phyloP scores from a whole-genome alignment of 192 early-diverging fungal species.

The Kickxella alabastrina region DNA sequence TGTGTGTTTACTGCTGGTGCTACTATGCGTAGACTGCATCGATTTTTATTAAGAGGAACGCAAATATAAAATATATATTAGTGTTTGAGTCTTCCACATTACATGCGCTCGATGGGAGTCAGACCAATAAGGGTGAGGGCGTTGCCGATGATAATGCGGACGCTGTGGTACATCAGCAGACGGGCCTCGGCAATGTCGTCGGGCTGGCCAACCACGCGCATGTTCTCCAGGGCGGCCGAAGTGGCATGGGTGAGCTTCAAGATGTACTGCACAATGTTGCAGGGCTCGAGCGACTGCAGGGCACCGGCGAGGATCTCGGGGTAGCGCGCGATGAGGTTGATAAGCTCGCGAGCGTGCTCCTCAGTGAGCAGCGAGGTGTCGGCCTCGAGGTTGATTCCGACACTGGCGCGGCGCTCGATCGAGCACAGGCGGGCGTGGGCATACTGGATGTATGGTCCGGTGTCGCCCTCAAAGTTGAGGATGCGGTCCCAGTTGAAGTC shows the following conservation, averaged over 20 bases:
- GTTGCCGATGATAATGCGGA: constrained; percentile 81
- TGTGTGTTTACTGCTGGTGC: no score
- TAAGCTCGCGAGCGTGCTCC: constrained; percentile 62
- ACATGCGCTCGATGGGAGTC: constrained; percentile 87
- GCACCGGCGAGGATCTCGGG: constrained; percentile 79
- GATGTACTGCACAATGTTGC: constrained; percentile 78
- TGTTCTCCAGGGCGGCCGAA: constrained; percentile 68
- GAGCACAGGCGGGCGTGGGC: constrained; percentile 97
- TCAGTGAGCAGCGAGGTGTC: constrained; percentile 72
- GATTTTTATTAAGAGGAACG: no score
- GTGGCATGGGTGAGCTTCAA: constrained; percentile 79
- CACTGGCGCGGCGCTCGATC: constrained; percentile 77
- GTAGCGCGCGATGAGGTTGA: constrained; percentile 75
- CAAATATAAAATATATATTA: no score
- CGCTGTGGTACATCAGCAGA: constrained; percentile 80
- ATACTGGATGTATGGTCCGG: constrained; percentile 98
- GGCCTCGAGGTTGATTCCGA: constrained; percentile 58
- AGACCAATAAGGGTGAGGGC: constrained; percentile 79
- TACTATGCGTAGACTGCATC: no score
- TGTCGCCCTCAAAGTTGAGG: constrained; percentile 95
- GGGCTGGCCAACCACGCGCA: constrained; percentile 73
- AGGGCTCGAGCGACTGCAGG: constrained; percentile 70
- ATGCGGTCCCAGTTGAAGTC: constrained; percentile 88
- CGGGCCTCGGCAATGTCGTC: constrained; percentile 79
- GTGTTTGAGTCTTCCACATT: no score